Percentiles rank a stretch among this genome's conserved stretches.
Evolutionary conservation across 768 basidiomycete genomes (phyloP).

Genomic region (Lentinula edodes): DNA sequence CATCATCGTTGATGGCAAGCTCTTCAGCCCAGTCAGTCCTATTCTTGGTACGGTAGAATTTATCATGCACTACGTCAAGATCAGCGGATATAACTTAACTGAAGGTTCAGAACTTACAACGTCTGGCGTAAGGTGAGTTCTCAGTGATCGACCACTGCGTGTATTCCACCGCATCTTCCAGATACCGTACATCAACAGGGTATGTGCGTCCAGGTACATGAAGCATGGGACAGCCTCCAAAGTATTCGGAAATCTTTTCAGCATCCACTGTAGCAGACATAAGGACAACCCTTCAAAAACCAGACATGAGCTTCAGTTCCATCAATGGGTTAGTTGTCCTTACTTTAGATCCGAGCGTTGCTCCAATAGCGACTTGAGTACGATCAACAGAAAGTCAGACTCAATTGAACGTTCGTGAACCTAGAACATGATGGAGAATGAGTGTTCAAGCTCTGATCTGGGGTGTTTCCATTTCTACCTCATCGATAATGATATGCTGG

Average conservation of each 20-base stretch:
- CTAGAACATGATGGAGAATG: constrained; percentile 26
- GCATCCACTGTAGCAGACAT: constrained; percentile 98
- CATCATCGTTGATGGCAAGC: constrained; percentile 50
- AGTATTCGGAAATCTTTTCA: constrained; percentile 69
- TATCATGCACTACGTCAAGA: constrained; percentile 47
- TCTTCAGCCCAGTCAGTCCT: constrained; percentile 82
- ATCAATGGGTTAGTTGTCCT: constrained; percentile 10
- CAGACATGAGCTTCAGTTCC: not conserved
- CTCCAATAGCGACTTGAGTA: constrained; percentile 76
- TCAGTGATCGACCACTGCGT: constrained; percentile 77
- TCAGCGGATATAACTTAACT: not conserved
- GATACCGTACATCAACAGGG: constrained; percentile 78
- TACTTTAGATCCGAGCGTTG: constrained; percentile 84
- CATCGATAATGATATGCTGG: constrained; percentile 93
- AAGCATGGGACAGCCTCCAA: constrained; percentile 55
- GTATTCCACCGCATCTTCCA: constrained; percentile 89
- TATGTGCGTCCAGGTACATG: constrained; percentile 93
- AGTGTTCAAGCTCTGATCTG: not conserved
- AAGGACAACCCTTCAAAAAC: constrained; percentile 63
- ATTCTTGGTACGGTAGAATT: constrained; percentile 56
- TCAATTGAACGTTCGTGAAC: constrained; percentile 97
- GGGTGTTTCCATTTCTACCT: constrained; percentile 39
- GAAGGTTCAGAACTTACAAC: constrained; percentile 37
- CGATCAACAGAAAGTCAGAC: constrained; percentile 93
- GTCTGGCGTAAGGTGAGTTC: constrained; percentile 73